phyloP scores from a whole-genome alignment of 345 rosid genomes.

The Psidium guajava region DNA sequence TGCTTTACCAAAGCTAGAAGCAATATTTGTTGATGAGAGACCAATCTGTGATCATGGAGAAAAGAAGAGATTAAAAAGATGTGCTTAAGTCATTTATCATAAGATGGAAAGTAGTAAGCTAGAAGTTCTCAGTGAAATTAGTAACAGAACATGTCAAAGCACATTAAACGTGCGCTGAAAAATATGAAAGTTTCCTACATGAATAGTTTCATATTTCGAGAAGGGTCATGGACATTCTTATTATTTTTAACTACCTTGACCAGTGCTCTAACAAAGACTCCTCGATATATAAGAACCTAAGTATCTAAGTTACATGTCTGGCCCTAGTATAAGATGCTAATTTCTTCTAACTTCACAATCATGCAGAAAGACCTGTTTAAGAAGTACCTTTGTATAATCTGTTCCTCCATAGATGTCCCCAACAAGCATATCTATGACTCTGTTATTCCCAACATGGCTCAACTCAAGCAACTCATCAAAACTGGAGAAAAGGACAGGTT shows the following conservation, averaged over 20 bases:
- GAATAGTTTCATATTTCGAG: not conserved
- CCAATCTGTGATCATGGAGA: slow-evolving; percentile 42
- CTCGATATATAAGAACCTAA: not conserved
- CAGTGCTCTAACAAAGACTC: not conserved
- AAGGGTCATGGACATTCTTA: not conserved
- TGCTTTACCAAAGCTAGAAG: slow-evolving; percentile 88
- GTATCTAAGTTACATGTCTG: not conserved
- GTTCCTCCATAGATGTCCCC: slow-evolving; percentile 90
- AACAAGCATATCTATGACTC: slow-evolving; percentile 81
- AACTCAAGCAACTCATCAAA: slow-evolving; percentile 69
- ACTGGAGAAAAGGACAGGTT: slow-evolving; percentile 16
- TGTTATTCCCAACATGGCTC: slow-evolving; percentile 70
- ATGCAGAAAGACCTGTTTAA: not conserved
- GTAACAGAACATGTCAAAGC: not conserved
- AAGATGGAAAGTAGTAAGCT: not conserved
- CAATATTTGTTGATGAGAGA: slow-evolving; percentile 59
- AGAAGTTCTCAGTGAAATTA: not conserved
- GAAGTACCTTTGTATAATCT: slow-evolving; percentile 53
- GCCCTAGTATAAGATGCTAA: not conserved
- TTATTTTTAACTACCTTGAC: not conserved
- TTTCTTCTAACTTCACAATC: not conserved
- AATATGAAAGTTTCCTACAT: not conserved
- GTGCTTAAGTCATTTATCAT: not conserved
- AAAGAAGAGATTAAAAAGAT: not conserved
- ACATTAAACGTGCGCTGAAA: not conserved